Evolutionary conservation across 768 basidiomycete species (phyloP), one percentile per base, ranked within the genome.

Genomic region (Tulasnella sp.): DNA sequence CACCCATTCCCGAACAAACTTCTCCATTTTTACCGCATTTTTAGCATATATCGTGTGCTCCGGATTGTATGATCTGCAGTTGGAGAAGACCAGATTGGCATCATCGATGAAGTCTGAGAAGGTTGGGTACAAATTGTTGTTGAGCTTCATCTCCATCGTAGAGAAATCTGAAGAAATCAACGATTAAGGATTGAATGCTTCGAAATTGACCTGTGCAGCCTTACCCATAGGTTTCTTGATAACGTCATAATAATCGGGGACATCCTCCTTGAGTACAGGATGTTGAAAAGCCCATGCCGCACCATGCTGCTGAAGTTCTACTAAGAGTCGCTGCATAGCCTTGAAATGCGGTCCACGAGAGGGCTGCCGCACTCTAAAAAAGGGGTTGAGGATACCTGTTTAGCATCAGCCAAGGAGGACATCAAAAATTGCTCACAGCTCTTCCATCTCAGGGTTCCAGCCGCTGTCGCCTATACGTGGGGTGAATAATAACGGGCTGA

Each of bases 201-300:
- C 13, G 9, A 32, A 25, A 51, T 25, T 6, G 15, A 53, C 37
- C 9, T 48, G 24, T 31, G 37, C 27, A 4, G 24, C 71, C 78
- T 53, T 58, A 90, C 90, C 91, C 92, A 98, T 98, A 2, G 95
- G 95, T 52, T 79, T 68, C 58, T 79, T 81, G 62, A 98, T 80
- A 42, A 91, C 77, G 19, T 88, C 81, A 64, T 88, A 84, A 60
- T 99, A 99, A 62, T 96, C 92, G 5, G 72, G 64, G 5, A 92
- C 92, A 54, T 89, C 83, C 5, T 77, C 76, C 2, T 64, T 69
- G 57, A 81, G 79, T 37, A 98, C 92, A 3, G 95, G 90, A 46
- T 72, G 63, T 27, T 71, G 67, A 67, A 98, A 99, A 5, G 95
- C 78, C 92, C 95, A 99, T 1, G 85, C 77, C 34, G 76, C 73